Base-by-base conservation (phyloP, 73 alveolate species). In the Paraurostyla sp. region DNA sequence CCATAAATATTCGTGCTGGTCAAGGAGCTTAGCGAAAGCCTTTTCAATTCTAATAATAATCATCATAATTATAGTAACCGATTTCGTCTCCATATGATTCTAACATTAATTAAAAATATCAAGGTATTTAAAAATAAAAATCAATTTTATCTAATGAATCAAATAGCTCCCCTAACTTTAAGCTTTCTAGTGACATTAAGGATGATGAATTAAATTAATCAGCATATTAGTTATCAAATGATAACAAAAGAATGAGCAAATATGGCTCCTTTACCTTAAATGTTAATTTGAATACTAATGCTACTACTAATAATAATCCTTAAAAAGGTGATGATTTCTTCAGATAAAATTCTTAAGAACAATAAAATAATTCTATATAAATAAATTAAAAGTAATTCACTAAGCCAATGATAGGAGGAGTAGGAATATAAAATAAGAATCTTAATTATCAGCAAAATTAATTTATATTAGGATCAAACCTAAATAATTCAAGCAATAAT, bases 251-350 rank as follows among this genome's bases (percentile, higher is more conserved):
- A 43, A 68, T 68, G 83, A 68, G 83, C 41, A 68, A 40, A 68
- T 68, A 68, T 68, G 83, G 83, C 35, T 11, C 83, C 2, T 68
- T 68, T 68, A 68, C 22, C 41, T n/a, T 68, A 2, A 68, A 40
- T 23, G 32, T 18, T 20, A 59, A 59, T 27, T 11, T 59, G n/a
- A 11, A 43, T 59, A 6, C 22, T 11, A 43, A 43, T 25, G 32
- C 42, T 30, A 27, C 32, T 27, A 43, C 76, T 2, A 11, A 13
- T 41, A 4, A 13, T 15, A n/a, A 27, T 7, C 30, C n/a, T 13
- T 9, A 30, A 68, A 43, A 11, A 9, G 25, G 20, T 2, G 62
- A 41, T 68, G 58, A 68, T 7, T 68, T 60, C 3, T 36, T 43
- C 11, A 35, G 25, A 6, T 23, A 46, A 46, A 46, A 60, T 11